Conservation (phyloP, 345 rosid genomes). For the Heritiera littoralis region DNA sequence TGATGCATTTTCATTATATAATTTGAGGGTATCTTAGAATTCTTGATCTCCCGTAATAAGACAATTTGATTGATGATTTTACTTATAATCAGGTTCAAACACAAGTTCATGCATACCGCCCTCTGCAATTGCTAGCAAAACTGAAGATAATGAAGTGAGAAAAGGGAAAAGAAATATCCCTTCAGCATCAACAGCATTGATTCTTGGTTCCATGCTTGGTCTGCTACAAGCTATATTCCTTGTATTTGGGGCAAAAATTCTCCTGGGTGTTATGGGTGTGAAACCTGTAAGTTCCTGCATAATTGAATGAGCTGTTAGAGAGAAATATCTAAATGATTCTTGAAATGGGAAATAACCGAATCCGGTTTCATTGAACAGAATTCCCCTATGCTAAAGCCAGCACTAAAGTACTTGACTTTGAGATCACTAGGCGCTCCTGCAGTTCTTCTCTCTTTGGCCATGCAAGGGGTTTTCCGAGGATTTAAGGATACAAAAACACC, state of each 20-base stretch:
- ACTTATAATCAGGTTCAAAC: constrained; percentile 30
- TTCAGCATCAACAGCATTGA: constrained; percentile 90
- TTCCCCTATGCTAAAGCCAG: constrained; percentile 75
- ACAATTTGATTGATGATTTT: constrained; percentile 5
- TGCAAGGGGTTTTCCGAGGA: constrained; percentile 97
- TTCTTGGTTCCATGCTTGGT: constrained; percentile 73
- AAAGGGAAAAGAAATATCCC: constrained; percentile 57
- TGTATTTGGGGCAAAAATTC: constrained; percentile 56
- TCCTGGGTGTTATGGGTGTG: constrained; percentile 76
- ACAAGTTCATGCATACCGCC: constrained; percentile 29
- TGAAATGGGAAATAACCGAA: neutral
- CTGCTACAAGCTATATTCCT: constrained; percentile 74
- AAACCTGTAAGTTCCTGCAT: constrained; percentile 54
- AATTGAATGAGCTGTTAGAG: neutral
- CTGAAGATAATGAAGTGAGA: constrained; percentile 16
- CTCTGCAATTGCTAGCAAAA: constrained; percentile 19
- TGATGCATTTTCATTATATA: neutral
- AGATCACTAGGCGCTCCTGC: constrained; percentile 91
- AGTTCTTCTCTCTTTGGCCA: constrained; percentile 83
- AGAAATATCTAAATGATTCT: neutral
- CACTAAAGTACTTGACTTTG: constrained; percentile 65
- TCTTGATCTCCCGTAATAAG: neutral
- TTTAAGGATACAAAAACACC: constrained; percentile 96
- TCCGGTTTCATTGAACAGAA: constrained; percentile 34
- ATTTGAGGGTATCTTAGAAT: neutral